These are phyloP conservation scores for Boletus tomentosulus DNA, from an alignment of 768 basidiomycete genomes.

Conservation along the genomic window DNA sequence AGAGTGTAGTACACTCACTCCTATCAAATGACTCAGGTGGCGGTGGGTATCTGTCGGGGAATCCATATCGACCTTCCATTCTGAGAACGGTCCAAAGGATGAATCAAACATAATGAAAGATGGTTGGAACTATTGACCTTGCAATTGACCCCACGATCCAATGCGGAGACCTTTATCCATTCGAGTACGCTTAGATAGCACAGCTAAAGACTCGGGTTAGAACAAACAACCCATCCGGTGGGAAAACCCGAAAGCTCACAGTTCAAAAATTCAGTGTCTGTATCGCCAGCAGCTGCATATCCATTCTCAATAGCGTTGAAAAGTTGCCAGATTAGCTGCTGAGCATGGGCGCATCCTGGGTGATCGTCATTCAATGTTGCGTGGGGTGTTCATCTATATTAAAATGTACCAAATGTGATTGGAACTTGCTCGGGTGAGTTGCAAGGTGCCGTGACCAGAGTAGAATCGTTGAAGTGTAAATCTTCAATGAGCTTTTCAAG, in stretches of 20 bases:
- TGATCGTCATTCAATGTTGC: neutral
- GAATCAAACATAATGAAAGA: neutral
- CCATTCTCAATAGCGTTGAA: constrained; percentile 74
- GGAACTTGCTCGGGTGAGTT: constrained; percentile 73
- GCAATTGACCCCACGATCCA: constrained; percentile 73
- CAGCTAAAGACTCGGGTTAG: constrained; percentile 25
- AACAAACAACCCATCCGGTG: neutral
- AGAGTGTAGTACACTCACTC: constrained; percentile 25
- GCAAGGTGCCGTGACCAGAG: constrained; percentile 66
- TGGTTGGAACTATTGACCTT: constrained; percentile 43
- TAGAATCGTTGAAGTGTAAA: constrained; percentile 60
- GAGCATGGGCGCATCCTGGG: constrained; percentile 68
- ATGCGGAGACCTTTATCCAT: constrained; percentile 75
- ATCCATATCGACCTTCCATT: constrained; percentile 78
- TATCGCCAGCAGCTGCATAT: constrained; percentile 59
- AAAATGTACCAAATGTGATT: constrained; percentile 58
- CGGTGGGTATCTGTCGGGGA: constrained; percentile 62
- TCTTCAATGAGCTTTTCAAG: constrained; percentile 68
- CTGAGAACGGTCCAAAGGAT: constrained; percentile 30
- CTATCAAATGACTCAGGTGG: constrained; percentile 73
- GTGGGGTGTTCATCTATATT: neutral
- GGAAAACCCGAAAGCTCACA: constrained; percentile 34
- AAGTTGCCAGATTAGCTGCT: constrained; percentile 75
- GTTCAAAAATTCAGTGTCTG: constrained; percentile 55
- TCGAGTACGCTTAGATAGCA: constrained; percentile 44